Evolutionary conservation across 352 stramenopile genomes (phyloP), one percentile per base, ranked within the genome.

Genomic region (Bremia lactucae): DNA sequence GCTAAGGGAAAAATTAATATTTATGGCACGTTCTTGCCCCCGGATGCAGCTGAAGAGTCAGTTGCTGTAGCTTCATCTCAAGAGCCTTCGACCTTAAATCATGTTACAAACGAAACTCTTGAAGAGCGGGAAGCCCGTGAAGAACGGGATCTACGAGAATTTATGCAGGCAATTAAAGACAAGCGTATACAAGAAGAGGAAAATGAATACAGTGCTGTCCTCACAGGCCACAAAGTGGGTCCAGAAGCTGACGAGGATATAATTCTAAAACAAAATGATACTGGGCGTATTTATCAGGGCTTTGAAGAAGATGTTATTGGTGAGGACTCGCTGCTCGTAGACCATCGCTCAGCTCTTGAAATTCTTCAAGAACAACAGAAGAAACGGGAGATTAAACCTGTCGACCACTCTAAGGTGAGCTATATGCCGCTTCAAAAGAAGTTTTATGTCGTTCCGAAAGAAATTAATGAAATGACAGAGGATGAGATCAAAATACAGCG

Each of bases 381-480:
- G 55, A 94, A 92, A 49, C 96, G 96, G 45, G 83, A 97, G 38
- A 89, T 97, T 24, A 93, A 98, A 53, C 66, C 91, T 0, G 92
- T 99, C 5, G 95, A 99, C 63, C 96, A 99, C 60, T 74, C 67
- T 4, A 75, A 84, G 51, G 85, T 98, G 15, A 87, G 97, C 23
- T 99, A 99, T 53, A 63, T 98, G 10, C 51, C 80, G 6, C 96
- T 99, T 52, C 84, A 96, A 36, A 99, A 99, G 74, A 98, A 98
- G 55, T 95, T 99, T 24, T 99, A 98, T 55, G 88, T 98, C 11
- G 83, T 97, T 13, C 96, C 96, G 10, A 86, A 88, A 33, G 83
- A 92, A 28, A 82, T 99, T 43, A 90, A 90, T 23, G 62, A 72
- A 18, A 62, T 98, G 35, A 81, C 79, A 0, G 73, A 89, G 4